Evolutionary conservation across 495 filamentous ascomycete species (phyloP).

Genomic region (Penicillium soppii): DNA sequence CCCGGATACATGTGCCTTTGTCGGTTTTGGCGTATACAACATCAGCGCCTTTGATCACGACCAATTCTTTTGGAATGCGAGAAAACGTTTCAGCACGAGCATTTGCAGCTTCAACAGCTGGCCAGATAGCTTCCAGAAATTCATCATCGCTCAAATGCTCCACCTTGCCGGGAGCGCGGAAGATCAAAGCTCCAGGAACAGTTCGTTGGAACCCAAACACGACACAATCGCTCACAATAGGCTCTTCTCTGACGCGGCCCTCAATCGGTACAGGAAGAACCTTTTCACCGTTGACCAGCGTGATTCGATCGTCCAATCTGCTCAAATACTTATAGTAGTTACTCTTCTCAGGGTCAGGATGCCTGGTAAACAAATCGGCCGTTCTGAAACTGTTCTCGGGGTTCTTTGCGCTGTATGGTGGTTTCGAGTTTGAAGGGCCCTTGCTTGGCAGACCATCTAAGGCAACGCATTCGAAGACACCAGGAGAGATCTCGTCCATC

Average conservation of each 20-base stretch:
- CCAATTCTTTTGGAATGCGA: slow-evolving; percentile 51
- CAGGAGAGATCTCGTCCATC: slow-evolving; percentile 57
- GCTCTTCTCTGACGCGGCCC: slow-evolving; percentile 38
- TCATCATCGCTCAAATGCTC: slow-evolving; percentile 39
- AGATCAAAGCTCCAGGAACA: slow-evolving; percentile 45
- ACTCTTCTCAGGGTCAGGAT: slow-evolving; percentile 42
- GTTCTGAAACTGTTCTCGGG: slow-evolving; percentile 39
- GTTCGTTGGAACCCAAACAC: slow-evolving; percentile 40
- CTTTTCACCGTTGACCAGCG: slow-evolving; percentile 65
- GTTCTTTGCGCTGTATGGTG: slow-evolving; percentile 55
- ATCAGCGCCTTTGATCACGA: slow-evolving; percentile 45
- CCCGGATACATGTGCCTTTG: slow-evolving; percentile 56
- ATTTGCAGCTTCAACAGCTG: slow-evolving; percentile 50
- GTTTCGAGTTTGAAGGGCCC: slow-evolving; percentile 57
- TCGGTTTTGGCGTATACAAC: slow-evolving; percentile 51
- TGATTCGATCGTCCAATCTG: slow-evolving; percentile 59
- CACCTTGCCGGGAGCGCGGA: slow-evolving; percentile 39
- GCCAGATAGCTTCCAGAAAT: slow-evolving; percentile 52
- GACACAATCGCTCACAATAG: slow-evolving; percentile 36
- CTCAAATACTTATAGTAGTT: slow-evolving; percentile 61
- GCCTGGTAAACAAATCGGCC: slow-evolving; percentile 51
- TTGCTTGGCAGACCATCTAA: slow-evolving; percentile 62
- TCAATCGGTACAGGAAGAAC: slow-evolving; percentile 66
- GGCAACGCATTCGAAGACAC: slow-evolving; percentile 59
- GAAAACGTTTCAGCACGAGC: slow-evolving; percentile 49